Evolutionary conservation across 805 yeast species (phyloP), one percentile per base, ranked within the genome.

Genomic region (Wickerhamomyces alni): DNA sequence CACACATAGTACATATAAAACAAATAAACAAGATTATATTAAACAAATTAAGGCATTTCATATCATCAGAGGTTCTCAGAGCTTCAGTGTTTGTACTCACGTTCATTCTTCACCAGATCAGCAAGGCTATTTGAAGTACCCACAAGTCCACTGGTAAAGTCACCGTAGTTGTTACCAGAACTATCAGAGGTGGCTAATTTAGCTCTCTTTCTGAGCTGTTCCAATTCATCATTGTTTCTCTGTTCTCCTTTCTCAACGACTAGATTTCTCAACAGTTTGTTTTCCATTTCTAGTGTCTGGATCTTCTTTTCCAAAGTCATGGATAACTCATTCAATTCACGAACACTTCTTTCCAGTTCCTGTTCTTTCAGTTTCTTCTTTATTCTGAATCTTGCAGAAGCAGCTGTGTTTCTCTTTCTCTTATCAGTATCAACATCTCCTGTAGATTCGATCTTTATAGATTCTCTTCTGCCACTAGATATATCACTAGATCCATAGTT

Each of bases 331-430:
- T 77, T 79, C 51, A 91, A 69, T 43, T 83, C 89, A 50, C 76
- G 75, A 16, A 89, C 73, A 42, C 73, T 77, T 43, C 79, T 69
- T 62, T 89, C 96, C 80, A 91, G 75, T 58, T 89, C 91, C 63
- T 85, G 93, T 64, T 91, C 97, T 60, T 87, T 84, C 63, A 83
- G 55, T 72, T 91, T 89, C 77, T 86, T 88, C 73, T 87, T 87
- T 57, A 87, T 76, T 47, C 99, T 74, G 69, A 91, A 91, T 44
- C 98, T 71, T 4, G 97, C 97, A 17, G 91, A 80, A 2, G 99
- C 98, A 2, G 93, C 96, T 0, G 96, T 88, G 63, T 88, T 89
- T 52, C 94, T 74, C 47, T 83, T 77, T 45, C 95, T 74, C 63
- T 87, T 91, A 54, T 84, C 93, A 33, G 70, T 72, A 42, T 75